Evolutionary conservation across 345 rosid species (phyloP).

Genomic region (Citrus sp.): DNA sequence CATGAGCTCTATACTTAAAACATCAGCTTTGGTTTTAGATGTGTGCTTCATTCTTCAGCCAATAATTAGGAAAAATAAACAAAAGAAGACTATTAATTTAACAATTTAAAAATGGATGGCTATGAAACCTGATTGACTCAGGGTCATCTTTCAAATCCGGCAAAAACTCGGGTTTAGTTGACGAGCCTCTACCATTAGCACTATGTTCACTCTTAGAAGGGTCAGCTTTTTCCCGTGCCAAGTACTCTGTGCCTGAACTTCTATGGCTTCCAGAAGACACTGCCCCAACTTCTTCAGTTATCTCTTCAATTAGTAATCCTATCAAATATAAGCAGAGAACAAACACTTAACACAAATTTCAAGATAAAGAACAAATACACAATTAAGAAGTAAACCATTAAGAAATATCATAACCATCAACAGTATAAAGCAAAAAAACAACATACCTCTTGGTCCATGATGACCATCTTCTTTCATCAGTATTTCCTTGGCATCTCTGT

Average conservation of each 20-base stretch:
- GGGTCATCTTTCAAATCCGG: slow-evolving; percentile 72
- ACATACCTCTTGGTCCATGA: slow-evolving; percentile 47
- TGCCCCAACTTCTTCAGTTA: slow-evolving; percentile 52
- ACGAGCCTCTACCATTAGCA: slow-evolving; percentile 18
- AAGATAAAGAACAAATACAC: not conserved
- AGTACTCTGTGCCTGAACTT: slow-evolving; percentile 25
- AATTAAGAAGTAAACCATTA: not conserved
- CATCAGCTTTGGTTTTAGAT: not conserved
- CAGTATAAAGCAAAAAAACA: slow-evolving; percentile 2
- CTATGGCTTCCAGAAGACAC: slow-evolving; percentile 32
- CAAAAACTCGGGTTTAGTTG: slow-evolving; percentile 45
- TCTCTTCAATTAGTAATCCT: slow-evolving; percentile 77
- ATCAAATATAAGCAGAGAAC: slow-evolving; percentile 11
- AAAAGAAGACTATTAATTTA: not conserved
- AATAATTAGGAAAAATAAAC: not conserved
- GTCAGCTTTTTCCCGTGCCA: slow-evolving; percentile 25
- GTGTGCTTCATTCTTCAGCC: not conserved
- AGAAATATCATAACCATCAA: slow-evolving; percentile 3
- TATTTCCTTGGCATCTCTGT: slow-evolving; percentile 57
- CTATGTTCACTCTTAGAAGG: slow-evolving; percentile 13
- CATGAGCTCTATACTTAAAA: not conserved
- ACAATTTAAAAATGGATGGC: slow-evolving; percentile 1
- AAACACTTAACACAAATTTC: not conserved
- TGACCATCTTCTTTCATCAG: slow-evolving; percentile 51
- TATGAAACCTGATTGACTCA: slow-evolving; percentile 65